These are phyloP conservation scores for Carex myosuroides DNA, from an alignment of 176 grass and related monocot species.

Conservation along the genomic window DNA sequence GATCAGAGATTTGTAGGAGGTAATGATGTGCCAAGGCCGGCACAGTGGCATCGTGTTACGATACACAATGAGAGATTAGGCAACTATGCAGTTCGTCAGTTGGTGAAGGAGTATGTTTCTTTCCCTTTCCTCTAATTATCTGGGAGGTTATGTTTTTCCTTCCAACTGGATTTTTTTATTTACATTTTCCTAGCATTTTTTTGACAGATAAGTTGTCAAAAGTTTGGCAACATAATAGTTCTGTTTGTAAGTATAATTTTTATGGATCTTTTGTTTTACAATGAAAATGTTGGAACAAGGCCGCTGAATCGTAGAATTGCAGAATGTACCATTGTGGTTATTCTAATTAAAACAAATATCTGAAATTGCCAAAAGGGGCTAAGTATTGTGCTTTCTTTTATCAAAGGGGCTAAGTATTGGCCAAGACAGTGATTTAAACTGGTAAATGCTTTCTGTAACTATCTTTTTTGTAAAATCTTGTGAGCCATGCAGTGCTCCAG, in stretches of 20 bases:
- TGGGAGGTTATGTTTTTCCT: conserved; percentile 9
- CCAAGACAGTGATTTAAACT: not conserved
- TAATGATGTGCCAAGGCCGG: conserved; percentile 54
- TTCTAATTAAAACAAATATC: not conserved
- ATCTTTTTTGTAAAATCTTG: not conserved
- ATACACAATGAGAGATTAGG: conserved; percentile 60
- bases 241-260: not conserved
- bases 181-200: not conserved
- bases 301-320: not conserved
- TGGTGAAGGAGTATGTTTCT: conserved; percentile 81
- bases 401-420: not conserved
- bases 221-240: not conserved
- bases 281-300: not conserved
- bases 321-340: not conserved
- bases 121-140: not conserved
- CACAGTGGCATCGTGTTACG: conserved; percentile 87
- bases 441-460: not conserved
- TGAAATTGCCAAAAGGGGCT: not conserved
- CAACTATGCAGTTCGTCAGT: conserved; percentile 67
- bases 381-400: not conserved
- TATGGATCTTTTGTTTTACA: not conserved
- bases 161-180: conserved; percentile 1
- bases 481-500: conserved; percentile 43
- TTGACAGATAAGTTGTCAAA: not conserved
- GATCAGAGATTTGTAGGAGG: conserved; percentile 68